Percentiles rank a stretch among this genome's conserved stretches.
phyloP scores from a whole-genome alignment of 768 basidiomycete species.

The Mrakia gelida region DNA sequence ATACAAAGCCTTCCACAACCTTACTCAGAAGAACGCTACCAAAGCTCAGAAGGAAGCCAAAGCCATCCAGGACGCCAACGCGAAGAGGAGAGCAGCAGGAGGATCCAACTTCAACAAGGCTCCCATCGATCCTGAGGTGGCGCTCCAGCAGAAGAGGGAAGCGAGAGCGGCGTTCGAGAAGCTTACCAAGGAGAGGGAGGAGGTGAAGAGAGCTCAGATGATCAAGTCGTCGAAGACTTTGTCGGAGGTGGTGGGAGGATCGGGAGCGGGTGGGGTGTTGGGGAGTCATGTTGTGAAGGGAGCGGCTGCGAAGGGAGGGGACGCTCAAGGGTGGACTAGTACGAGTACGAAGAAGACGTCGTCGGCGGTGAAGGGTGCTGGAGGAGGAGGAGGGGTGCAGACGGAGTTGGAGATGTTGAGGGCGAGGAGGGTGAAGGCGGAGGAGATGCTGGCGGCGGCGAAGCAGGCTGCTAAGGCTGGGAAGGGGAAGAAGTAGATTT shows the following conservation, averaged over 20 bases:
- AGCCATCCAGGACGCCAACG: too few relatives aligned
- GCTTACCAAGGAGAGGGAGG: background rate
- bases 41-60: background rate
- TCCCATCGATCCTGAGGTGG: background rate
- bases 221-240: background rate
- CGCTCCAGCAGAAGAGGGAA: background rate
- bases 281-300: background rate
- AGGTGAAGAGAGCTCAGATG: background rate
- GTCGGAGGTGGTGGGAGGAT: background rate
- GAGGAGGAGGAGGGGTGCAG: background rate
- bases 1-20: background rate
- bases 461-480: background rate
- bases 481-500: background rate
- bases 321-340: background rate
- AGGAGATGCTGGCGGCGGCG: background rate
- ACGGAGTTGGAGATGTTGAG: slow-evolving; percentile 2
- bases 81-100: too few relatives aligned
- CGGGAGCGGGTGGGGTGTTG: background rate
- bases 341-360: background rate
- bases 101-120: background rate
- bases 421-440: background rate
- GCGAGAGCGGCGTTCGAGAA: background rate
- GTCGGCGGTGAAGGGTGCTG: background rate
- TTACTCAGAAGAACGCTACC: too few relatives aligned
- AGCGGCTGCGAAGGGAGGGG: background rate